Conservation (phyloP, 345 rosid species). For the Cochlearia excelsa region DNA sequence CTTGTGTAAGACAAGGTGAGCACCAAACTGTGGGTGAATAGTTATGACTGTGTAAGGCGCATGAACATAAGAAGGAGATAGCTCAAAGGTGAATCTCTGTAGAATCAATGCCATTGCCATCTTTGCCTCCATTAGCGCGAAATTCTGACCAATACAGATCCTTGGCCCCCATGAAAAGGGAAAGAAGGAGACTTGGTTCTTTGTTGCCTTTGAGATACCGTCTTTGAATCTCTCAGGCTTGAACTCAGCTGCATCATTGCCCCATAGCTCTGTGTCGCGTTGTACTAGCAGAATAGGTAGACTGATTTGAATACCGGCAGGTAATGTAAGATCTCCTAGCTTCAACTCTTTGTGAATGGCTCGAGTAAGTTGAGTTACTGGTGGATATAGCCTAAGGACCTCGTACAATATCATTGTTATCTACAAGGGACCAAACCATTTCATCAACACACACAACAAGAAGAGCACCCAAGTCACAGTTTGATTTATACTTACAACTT, state of each 20-base stretch:
- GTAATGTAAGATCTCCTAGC: conserved; percentile 43
- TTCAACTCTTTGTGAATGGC: conserved; percentile 37
- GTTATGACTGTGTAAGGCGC: conserved; percentile 38
- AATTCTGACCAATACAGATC: conserved; percentile 55
- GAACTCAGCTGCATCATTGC: conserved; percentile 54
- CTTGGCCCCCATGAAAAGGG: conserved; percentile 38
- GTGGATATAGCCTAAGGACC: conserved; percentile 35
- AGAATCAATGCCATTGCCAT: conserved; percentile 45
- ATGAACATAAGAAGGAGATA: conserved; percentile 48
- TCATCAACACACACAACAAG: neutral
- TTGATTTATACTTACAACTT: conserved; percentile 30
- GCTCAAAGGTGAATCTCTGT: conserved; percentile 45
- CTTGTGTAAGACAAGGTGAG: conserved; percentile 18
- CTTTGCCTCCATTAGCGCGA: conserved; percentile 51
- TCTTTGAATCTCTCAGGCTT: conserved; percentile 49
- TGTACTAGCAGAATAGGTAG: conserved; percentile 40
- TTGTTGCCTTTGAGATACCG: conserved; percentile 51
- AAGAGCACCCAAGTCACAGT: neutral
- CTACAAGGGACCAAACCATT: conserved; percentile 3
- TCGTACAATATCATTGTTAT: conserved; percentile 34
- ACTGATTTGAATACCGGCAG: conserved; percentile 28
- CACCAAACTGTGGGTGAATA: conserved; percentile 46
- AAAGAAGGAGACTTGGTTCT: conserved; percentile 37
- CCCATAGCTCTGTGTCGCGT: conserved; percentile 50
- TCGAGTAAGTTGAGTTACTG: conserved; percentile 5